These are phyloP conservation scores for Lactarius evosmus DNA, from an alignment of 768 basidiomycete genomes.

Conservation along the genomic window DNA sequence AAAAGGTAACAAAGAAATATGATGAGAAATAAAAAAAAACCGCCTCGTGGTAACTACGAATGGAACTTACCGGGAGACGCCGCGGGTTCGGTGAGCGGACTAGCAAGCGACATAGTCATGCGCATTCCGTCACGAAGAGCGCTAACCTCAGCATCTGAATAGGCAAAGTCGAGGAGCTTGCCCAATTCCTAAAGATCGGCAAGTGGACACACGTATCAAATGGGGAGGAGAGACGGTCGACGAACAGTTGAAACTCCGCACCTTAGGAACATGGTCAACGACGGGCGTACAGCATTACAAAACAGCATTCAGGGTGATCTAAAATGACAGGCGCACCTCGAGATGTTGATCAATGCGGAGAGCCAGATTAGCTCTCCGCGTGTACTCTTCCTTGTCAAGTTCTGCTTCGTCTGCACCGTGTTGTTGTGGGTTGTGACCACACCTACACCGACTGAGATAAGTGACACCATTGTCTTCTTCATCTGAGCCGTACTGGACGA, in stretches of 20 bases:
- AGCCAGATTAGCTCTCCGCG: conserved; percentile 70
- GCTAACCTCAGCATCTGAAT: conserved; percentile 64
- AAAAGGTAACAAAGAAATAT: conserved; percentile 14
- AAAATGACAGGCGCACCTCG: conserved; percentile 50
- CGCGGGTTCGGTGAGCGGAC: conserved; percentile 44
- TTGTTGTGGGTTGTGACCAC: conserved; percentile 61
- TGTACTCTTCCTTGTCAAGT: conserved; percentile 61
- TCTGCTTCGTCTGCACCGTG: conserved; percentile 63
- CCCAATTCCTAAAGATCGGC: conserved; percentile 58
- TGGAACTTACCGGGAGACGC: conserved; percentile 51
- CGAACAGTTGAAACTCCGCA: conserved; percentile 29
- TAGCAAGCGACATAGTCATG: conserved; percentile 48
- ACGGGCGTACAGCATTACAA: conserved; percentile 8
- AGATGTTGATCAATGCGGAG: conserved; percentile 78
- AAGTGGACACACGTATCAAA: conserved; percentile 5
- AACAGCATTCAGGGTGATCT: background rate
- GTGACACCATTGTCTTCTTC: conserved; percentile 52
- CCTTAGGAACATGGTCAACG: conserved; percentile 15
- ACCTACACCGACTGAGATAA: conserved; percentile 62
- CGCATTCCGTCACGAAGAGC: conserved; percentile 71
- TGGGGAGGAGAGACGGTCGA: conserved; percentile 6
- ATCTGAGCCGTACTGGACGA: conserved; percentile 69
- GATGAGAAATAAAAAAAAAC: conserved; percentile 25
- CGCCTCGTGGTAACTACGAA: conserved; percentile 27
- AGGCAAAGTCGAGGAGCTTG: conserved; percentile 75